phyloP scores from a whole-genome alignment of 2,329 filamentous ascomycete species.

The Penicillium sp. region DNA sequence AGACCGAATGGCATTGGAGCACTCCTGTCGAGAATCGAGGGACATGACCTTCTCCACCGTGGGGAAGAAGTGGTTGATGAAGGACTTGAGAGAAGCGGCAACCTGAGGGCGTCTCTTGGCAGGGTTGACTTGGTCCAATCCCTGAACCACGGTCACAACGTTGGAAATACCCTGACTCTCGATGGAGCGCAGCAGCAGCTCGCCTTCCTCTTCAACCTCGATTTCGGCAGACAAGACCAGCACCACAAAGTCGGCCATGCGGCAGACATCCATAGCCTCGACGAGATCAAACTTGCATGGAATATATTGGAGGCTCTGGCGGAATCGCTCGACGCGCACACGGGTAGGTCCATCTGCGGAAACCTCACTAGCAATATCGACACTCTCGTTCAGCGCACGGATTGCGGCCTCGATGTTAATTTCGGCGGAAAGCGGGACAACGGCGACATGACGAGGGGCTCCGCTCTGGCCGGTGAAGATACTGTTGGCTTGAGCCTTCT shows the following conservation, averaged over 20 bases:
- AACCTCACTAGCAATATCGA: conserved; percentile 73
- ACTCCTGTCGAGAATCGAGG: conserved; percentile 85
- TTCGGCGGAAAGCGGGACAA: conserved; percentile 79
- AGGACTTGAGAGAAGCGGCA: conserved; percentile 81
- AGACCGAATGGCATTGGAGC: conserved; percentile 84
- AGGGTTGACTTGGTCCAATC: conserved; percentile 74
- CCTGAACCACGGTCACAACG: conserved; percentile 81
- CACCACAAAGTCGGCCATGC: conserved; percentile 87
- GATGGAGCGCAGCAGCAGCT: conserved; percentile 80
- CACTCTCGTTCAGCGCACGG: conserved; percentile 69
- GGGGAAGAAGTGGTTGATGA: conserved; percentile 92
- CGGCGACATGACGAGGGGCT: conserved; percentile 82
- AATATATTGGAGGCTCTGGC: conserved; percentile 89
- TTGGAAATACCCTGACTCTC: conserved; percentile 95
- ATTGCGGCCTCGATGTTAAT: conserved; percentile 69
- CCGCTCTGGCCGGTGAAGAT: conserved; percentile 86
- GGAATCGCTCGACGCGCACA: conserved; percentile 83
- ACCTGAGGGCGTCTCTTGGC: conserved; percentile 77
- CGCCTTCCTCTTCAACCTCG: conserved; percentile 76
- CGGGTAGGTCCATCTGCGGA: conserved; percentile 60
- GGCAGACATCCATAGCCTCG: conserved; percentile 79
- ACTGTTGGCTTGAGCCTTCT: conserved; percentile 74
- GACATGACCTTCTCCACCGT: conserved; percentile 88
- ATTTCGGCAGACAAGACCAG: conserved; percentile 79
- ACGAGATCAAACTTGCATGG: conserved; percentile 72